Base-by-base conservation (phyloP, 371 early-diverging fungal genomes). In the Rhizopus sp. region DNA sequence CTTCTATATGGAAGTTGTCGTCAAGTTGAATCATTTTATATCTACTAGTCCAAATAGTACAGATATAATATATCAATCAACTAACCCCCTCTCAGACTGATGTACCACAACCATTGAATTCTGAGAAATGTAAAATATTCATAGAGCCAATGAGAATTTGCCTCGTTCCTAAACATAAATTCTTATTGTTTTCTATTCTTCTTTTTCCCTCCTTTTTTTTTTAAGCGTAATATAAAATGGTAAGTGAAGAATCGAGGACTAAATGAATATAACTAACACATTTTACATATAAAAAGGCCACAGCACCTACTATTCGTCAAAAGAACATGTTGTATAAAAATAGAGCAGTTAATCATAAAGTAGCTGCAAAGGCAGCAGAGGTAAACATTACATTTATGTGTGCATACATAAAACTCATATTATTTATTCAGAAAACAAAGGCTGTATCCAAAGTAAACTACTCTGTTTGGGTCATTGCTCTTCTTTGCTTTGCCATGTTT, bases 301-400 rank as follows among this genome's bases (percentile, higher is more conserved):
- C 68, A 39, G 52, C 64, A 9, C 60, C 67, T 39, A 60, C 64
- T 30, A 67, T 70, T 15, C 64, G 64, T 50, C 54, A 70, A 57
- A 60, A 64, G 45, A 70, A 70, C 33, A 47, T 50, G n/a, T 31
- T 67, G 13, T 70, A 67, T 38, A 59, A 67, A 39, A 60, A 66
- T 46, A 48, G 62, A 58, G 53, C 66, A 13, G 49, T 37, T 5
- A 61, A 66, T 4, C 55, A 58, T 23, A 35, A 29, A 39, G 55
- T 62, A 9, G 62, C 62, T 35, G 8, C 50, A n/a, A 65, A 65
- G 30, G 54, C 58, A 31, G 23, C 32, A 30, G 66, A 66, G 55
- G 66, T 62, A 53, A 54, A 7, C 17, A 50, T 9, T 12, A 30
- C 5, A 17, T 17, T 9, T 13, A 29, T 16, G 12, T 8, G 37